Base-by-base conservation (phyloP, 352 stramenopile genomes). In the Pythium brachiatum region DNA sequence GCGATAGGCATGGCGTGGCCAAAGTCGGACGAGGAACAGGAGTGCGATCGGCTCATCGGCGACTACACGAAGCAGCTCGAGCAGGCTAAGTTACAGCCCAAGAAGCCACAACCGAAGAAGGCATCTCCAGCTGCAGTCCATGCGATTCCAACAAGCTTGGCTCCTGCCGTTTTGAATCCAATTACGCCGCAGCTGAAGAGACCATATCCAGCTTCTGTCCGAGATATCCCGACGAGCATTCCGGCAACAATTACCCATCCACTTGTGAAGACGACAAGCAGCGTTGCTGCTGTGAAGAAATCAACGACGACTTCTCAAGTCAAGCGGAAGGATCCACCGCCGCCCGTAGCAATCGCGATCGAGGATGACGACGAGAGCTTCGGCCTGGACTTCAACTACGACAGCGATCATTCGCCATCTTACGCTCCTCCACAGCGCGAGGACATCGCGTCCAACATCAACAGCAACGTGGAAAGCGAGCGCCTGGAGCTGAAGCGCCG, bases 1-100 rank as follows among this genome's bases (percentile, higher is more conserved):
- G 21, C 2, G n/a, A 20, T 43, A 66, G 60, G 60, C 2, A 57
- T 66, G 29, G 25, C 32, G 39, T 66, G 60, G 60, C 60, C 60
- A 0, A 66, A 66, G 21, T 61, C 60, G 1, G 41, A 61, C 3
- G 31, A 56, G 11, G 60, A 66, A n/a, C n/a, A 57, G 4, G 60
- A 66, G 43, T 52, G 51, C 7, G 60, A 66, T 15, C 34, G 31
- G 11, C 52, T 66, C 16, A 18, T 57, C 31, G 27, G 46, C 36
- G 39, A 31, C 20, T 59, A 59, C 50, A 47, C 31, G 1, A 23
- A 44, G 18, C 43, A 41, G 1, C 3, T 48, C 7, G 43, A 66
- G n/a, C 12, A 57, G 12, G 12, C 11, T 0, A 64, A 64, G 18
- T 26, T 44, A 21, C 27, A 31, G 32, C 46, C 18, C 11, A n/a